These are phyloP conservation scores for Diaporthe vaccinii DNA, from an alignment of 2,329 filamentous ascomycete genomes.

Conservation along the genomic window DNA sequence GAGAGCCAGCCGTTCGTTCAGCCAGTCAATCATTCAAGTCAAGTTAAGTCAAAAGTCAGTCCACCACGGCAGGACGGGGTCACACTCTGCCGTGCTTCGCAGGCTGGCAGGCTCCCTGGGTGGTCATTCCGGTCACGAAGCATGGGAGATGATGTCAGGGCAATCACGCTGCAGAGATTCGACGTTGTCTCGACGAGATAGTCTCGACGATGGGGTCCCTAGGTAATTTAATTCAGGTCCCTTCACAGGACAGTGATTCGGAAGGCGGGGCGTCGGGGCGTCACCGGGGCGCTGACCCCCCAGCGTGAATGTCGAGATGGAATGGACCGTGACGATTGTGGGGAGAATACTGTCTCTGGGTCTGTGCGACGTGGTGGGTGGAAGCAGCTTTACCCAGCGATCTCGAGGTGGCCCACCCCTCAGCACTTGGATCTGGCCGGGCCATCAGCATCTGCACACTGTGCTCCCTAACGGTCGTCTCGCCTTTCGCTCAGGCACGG, in stretches of 20 bases:
- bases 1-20: not conserved
- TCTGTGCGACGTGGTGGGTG: not conserved
- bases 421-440: not conserved
- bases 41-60: not conserved
- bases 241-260: slow-evolving; percentile 18
- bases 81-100: slow-evolving; percentile 7
- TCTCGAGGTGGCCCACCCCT: not conserved
- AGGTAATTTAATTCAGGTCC: slow-evolving; percentile 28
- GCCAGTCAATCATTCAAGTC: not conserved
- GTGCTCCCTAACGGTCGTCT: slow-evolving; percentile 9
- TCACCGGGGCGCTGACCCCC: slow-evolving; percentile 7
- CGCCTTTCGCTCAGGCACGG: slow-evolving; percentile 4
- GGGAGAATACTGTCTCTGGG: slow-evolving; percentile 1
- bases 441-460: not conserved
- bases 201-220: slow-evolving; percentile 22
- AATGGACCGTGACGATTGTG: slow-evolving; percentile 22
- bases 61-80: slow-evolving; percentile 2
- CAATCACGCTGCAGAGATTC: slow-evolving; percentile 19
- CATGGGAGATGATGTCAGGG: slow-evolving; percentile 21
- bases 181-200: slow-evolving; percentile 22
- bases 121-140: not conserved
- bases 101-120: slow-evolving; percentile 1
- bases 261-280: slow-evolving; percentile 22
- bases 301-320: slow-evolving; percentile 5
- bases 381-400: not conserved